These are phyloP conservation scores for Talaromyces wortmannii DNA, from an alignment of 495 filamentous ascomycete species.

Conservation along the genomic window DNA sequence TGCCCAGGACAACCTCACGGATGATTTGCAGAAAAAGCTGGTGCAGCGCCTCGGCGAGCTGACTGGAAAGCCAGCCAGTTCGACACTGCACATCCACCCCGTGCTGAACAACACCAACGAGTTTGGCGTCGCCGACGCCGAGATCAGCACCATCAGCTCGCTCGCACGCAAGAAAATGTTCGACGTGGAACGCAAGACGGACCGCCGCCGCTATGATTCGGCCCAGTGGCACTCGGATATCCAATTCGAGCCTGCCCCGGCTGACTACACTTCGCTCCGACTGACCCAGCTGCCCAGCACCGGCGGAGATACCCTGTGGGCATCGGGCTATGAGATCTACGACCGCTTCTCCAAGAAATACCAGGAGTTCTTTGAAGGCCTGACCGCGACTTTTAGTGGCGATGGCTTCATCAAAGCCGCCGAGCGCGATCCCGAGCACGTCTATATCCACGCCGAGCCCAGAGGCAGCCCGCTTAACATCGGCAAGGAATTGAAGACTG, in stretches of 20 bases:
- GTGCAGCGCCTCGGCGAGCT: slow-evolving; percentile 52
- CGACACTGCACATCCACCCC: slow-evolving; percentile 61
- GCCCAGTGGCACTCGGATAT: slow-evolving; percentile 62
- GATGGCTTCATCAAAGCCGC: slow-evolving; percentile 37
- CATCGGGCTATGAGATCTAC: slow-evolving; percentile 41
- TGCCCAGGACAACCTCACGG: slow-evolving; percentile 51
- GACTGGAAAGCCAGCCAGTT: slow-evolving; percentile 51
- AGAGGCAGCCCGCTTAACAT: slow-evolving; percentile 60
- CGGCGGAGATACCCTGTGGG: slow-evolving; percentile 57
- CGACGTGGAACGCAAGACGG: slow-evolving; percentile 18
- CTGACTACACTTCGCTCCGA: slow-evolving; percentile 57
- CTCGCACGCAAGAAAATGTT: slow-evolving; percentile 49
- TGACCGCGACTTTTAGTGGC: slow-evolving; percentile 47
- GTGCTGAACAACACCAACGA: slow-evolving; percentile 37
- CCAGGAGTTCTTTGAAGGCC: slow-evolving; percentile 55
- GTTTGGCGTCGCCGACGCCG: slow-evolving; percentile 47
- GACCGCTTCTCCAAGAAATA: slow-evolving; percentile 61
- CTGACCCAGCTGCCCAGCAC: slow-evolving; percentile 59
- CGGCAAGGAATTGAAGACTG: slow-evolving; percentile 50
- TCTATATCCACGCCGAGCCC: slow-evolving; percentile 41
- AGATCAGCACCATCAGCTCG: slow-evolving; percentile 62
- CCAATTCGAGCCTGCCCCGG: slow-evolving; percentile 57
- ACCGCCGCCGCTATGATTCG: slow-evolving; percentile 11
- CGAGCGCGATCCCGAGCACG: slow-evolving; percentile 28
- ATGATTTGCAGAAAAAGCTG: slow-evolving; percentile 57